A percentile compares a stretch with the other conserved stretches of the same genome.
Evolutionary conservation across 2,329 filamentous ascomycete species (phyloP).

Genomic region (Eurotiales sp.): DNA sequence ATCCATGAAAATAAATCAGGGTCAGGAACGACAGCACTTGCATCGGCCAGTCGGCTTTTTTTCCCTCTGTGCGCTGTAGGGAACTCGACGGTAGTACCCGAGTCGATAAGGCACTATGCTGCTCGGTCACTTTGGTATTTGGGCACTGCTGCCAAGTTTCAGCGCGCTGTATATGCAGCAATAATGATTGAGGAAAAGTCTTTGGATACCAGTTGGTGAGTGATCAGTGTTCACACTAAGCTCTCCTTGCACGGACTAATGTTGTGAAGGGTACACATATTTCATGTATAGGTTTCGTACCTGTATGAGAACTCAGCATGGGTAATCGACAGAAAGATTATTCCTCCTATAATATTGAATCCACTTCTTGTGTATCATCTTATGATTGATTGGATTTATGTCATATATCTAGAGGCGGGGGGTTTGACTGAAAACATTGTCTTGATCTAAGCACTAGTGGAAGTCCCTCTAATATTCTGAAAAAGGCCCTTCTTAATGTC

Average conservation of each 20-base stretch:
- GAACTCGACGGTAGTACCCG: not conserved
- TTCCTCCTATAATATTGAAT: too few species aligned
- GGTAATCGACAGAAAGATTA: too few species aligned
- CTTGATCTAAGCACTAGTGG: slow-evolving; percentile 7
- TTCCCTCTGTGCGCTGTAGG: not conserved
- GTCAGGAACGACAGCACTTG: not conserved
- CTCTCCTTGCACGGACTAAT: not conserved
- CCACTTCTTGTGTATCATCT: not conserved
- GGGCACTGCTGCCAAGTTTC: not conserved
- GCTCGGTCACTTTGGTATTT: not conserved
- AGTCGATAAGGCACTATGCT: not conserved
- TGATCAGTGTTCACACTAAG: not conserved
- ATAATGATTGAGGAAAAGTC: not conserved
- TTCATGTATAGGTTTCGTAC: not conserved
- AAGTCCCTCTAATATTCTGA: slow-evolving; percentile 34
- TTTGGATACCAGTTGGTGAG: not conserved
- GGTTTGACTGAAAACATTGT: not conserved
- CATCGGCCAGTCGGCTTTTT: not conserved
- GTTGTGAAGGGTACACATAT: not conserved
- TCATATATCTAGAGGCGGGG: not conserved
- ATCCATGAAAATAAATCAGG: not conserved
- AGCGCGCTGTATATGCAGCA: not conserved
- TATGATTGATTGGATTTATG: not conserved
- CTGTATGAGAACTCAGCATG: too few species aligned
- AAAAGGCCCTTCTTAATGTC: slow-evolving; percentile 53